Evolutionary conservation across 805 yeast species (phyloP).

Genomic region (Blastobotrys robertii): DNA sequence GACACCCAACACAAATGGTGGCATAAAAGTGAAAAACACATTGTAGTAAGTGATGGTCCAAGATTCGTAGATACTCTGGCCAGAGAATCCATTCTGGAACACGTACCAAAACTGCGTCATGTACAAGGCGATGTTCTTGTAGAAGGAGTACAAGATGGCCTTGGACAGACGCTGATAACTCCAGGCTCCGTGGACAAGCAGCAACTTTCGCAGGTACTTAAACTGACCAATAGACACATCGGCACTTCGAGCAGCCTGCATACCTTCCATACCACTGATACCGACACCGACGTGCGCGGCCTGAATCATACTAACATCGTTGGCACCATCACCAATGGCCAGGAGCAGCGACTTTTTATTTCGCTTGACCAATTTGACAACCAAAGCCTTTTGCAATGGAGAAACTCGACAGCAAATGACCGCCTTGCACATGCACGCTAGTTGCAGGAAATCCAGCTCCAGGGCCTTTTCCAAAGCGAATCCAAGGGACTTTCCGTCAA

Average conservation of each 20-base stretch:
- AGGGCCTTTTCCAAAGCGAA: slow-evolving; percentile 76
- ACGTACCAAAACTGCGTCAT: slow-evolving; percentile 99
- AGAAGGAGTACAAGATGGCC: slow-evolving; percentile 89
- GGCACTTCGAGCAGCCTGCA: slow-evolving; percentile 98
- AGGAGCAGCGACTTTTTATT: slow-evolving; percentile 62
- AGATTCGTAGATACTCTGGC: slow-evolving; percentile 92
- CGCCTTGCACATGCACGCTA: slow-evolving; percentile 85
- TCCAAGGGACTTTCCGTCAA: slow-evolving; percentile 87
- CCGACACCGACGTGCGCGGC: slow-evolving; percentile 99
- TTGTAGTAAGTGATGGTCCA: slow-evolving; percentile 97
- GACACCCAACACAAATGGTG: slow-evolving; percentile 93
- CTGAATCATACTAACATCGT: slow-evolving; percentile 97
- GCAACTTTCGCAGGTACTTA: slow-evolving; percentile 67
- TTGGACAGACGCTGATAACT: slow-evolving; percentile 89
- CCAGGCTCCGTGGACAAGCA: slow-evolving; percentile 96
- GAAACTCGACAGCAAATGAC: slow-evolving; percentile 98
- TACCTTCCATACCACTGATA: slow-evolving; percentile 98
- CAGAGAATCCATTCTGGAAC: slow-evolving; percentile 83
- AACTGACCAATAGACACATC: slow-evolving; percentile 96
- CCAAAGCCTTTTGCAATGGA: slow-evolving; percentile 93
- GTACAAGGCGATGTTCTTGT: slow-evolving; percentile 89
- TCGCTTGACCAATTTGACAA: slow-evolving; percentile 85
- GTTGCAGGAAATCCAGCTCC: slow-evolving; percentile 65
- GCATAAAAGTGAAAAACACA: slow-evolving; percentile 86
- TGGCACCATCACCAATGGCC: slow-evolving; percentile 99